Base-by-base conservation (phyloP, 345 rosid species). In the Syzygium aromaticum region DNA sequence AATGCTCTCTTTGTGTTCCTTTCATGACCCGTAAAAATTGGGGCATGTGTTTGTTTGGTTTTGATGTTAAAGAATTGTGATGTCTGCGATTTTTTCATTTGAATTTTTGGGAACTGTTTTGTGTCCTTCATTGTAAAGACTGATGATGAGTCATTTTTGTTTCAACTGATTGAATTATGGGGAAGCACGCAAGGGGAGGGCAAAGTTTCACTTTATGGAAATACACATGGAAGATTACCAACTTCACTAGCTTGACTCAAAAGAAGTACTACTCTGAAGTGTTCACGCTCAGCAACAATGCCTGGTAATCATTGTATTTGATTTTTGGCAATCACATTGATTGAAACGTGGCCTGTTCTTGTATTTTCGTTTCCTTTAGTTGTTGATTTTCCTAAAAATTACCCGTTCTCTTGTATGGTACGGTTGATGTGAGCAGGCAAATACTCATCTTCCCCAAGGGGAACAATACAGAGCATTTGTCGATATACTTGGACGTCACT, bases 341-440 rank as follows among this genome's bases (percentile, higher is more conserved):
- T n/a, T 10, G 40, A 64, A 64, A 7, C 3, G 38, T 64, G 77
- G 5, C 77, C 9, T 64, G 22, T 64, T 64, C 57, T 54, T 7
- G 23, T 67, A 11, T 16, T 67, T 67, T 30, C 17, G 78, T 30
- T 67, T 67, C 43, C 43, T 64, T 64, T 28, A 8, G 11, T 38
- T 30, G 78, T 30, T 67, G 46, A 30, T 7, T 67, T 30, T 21
- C 23, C 23, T 16, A 30, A 16, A 22, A 91, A 77, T 88, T 93
- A 87, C 90, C 93, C 1, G 88, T 90, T 89, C 93, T 90, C 87
- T 73, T 94, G 57, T 91, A 89, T 87, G 94, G 91, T 85, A 92
- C 94, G 17, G 94, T 93, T 87, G 84, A 92, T 23, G 64, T 90
- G 40, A 15, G 40, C 56, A 84, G 89, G 89, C 78, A 84, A 59